phyloP scores from a whole-genome alignment of 2,329 filamentous ascomycete genomes.

The Arthrobotrys entomopaga region DNA sequence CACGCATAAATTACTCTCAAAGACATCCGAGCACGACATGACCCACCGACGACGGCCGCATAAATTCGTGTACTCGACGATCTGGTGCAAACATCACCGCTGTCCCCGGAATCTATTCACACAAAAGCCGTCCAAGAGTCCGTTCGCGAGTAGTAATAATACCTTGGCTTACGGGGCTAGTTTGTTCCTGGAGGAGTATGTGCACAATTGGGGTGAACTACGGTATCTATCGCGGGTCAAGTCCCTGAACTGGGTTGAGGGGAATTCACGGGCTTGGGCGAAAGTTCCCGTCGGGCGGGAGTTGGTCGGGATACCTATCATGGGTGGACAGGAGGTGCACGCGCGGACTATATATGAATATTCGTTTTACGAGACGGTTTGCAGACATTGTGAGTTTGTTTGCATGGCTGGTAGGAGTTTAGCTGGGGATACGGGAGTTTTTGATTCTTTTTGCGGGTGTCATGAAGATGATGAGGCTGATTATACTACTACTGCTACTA shows the following conservation, averaged over 20 bases:
- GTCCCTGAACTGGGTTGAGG: neutral
- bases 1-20: slow-evolving; percentile 19
- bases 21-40: neutral
- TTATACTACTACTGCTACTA: no score
- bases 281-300: slow-evolving; percentile 9
- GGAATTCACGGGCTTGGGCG: slow-evolving; percentile 7
- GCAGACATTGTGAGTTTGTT: slow-evolving; percentile 19
- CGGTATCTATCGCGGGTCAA: slow-evolving; percentile 13
- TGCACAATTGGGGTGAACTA: slow-evolving; percentile 17
- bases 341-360: slow-evolving; percentile 29
- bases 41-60: neutral
- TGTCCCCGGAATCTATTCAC: slow-evolving; percentile 23
- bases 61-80: slow-evolving; percentile 30
- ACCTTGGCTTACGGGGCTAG: slow-evolving; percentile 6
- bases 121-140: neutral
- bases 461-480: no score
- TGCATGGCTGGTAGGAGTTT: neutral
- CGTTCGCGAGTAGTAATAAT: neutral
- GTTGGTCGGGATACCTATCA: slow-evolving; percentile 15
- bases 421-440: slow-evolving; percentile 2
- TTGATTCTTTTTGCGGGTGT: slow-evolving; percentile 22
- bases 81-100: slow-evolving; percentile 42
- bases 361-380: slow-evolving; percentile 28
- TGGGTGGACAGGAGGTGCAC: slow-evolving; percentile 23
- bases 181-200: slow-evolving; percentile 37